Base-by-base conservation (phyloP, 257 asterid species). In the Capsicum rhomboideum region DNA sequence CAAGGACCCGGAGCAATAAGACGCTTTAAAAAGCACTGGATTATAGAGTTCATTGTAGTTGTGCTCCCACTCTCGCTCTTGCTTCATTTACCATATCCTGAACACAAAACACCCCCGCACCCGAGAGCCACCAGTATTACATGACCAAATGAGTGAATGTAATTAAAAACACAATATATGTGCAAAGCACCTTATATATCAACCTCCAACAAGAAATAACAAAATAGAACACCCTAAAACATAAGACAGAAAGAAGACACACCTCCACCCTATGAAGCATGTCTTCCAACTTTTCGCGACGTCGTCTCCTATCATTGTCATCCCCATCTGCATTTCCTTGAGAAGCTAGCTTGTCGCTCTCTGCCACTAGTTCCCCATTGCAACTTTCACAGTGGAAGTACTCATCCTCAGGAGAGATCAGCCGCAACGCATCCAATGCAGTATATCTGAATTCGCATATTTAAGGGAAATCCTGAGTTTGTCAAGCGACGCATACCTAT, bases 341-440 rank as follows among this genome's bases (percentile, higher is more conserved):
- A 85, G 91, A 88, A 83, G 94, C 91, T 79, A 93, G 83, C 83
- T 91, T 93, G 90, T 93, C 99, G 84, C 92, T 91, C 88, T 93
- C 99, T 78, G 98, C 97, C 74, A 90, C 94, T 61, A 97, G 91
- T 83, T 93, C 89, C 44, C 92, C 97, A 55, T 93, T 90, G 87
- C 99, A 97, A 86, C 92, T 89, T 88, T 97, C 99, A 82, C 98
- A 97, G 86, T 97, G 99, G 86, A 97, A 97, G 89, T 91, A 88
- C 87, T 93, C 98, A 84, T 95, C 99, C 63, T 86, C 84, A 46
- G 91, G 92, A 83, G 97, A 85, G 78, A 95, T 83, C 90, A 97
- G 78, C 78, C 94, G 95, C 53, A 90, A 91, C 8, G 98, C 99
- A 91, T 95, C 99, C 89, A 94, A 84, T 11, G 99, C 99, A 52